Evolutionary conservation across 1,139 yeast species (phyloP), one percentile per base, ranked within the genome.

Genomic region (Yamadazyma diospyri): DNA sequence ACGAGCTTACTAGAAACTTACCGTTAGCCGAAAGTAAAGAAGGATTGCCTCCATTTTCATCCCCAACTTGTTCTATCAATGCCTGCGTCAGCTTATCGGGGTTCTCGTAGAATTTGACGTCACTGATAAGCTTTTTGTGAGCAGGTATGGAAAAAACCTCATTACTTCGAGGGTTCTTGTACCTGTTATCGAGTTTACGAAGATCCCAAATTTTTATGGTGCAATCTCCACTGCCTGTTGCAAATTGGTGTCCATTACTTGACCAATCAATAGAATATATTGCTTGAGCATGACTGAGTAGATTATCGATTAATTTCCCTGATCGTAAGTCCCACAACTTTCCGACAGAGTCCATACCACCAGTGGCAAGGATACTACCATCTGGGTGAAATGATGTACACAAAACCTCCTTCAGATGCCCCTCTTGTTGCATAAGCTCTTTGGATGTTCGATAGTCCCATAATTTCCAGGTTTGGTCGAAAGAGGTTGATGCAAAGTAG

Each of bases 181-280:
- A 22, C 20, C 36, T 27, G 28, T 46, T 37, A 21, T 52, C 51
- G 13, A 61, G 35, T 32, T 52, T 59, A 30, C 98, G 68, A 29
- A 92, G 36, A 57, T 92, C 98, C 97, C 97, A 92, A 1, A 89
- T 67, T 48, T 83, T 82, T 8, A 87, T 71, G 1, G 80, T 61
- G 26, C 89, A 79, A 55, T 89, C 97, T 0, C 86, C 95, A 40
- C 95, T 78, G 3, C 87, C 97, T 0, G 94, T 78, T 2, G 88
- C 89, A 4, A 88, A 49, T 35, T 82, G 81, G 45, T 71, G 70
- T 0, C 95, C 95, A 53, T 84, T 82, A 1, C 76, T 71, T 1
- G 92, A 68, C 82, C 94, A 89, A 43, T 77, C 89, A 29, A 81
- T 53, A 1, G 81, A 63, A 51, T 85, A 79, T 1, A 92, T 74